Evolutionary conservation across 768 basidiomycete species (phyloP).

Genomic region (Tricholoma sp.): DNA sequence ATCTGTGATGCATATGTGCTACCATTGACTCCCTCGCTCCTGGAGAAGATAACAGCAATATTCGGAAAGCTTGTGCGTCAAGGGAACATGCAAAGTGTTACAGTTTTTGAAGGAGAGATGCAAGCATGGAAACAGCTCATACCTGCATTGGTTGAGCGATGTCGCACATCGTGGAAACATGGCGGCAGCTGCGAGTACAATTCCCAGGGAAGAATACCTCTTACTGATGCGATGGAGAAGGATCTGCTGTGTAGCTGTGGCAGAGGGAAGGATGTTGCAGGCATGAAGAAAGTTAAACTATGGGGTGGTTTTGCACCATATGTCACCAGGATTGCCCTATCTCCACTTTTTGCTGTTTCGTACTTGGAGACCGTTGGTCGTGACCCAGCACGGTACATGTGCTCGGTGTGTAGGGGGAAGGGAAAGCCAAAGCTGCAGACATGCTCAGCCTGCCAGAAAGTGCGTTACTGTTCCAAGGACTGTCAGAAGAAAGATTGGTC

Average conservation of each 20-base stretch:
- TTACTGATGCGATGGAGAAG: constrained; percentile 22
- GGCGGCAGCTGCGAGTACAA: constrained; percentile 32
- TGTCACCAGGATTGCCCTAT: constrained; percentile 33
- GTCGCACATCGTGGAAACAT: constrained; percentile 34
- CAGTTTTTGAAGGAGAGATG: constrained; percentile 18
- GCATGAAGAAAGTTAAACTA: constrained; percentile 14
- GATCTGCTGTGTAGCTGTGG: constrained; percentile 37
- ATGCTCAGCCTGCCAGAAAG: constrained; percentile 26
- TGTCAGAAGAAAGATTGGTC: constrained; percentile 37
- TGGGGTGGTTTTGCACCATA: constrained; percentile 28
- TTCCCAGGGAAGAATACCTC: constrained; percentile 19
- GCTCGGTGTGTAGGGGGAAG: constrained; percentile 22
- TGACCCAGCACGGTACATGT: constrained; percentile 16
- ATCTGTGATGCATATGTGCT: constrained; percentile 36
- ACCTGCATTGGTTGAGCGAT: constrained; percentile 34
- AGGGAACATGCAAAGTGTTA: background rate
- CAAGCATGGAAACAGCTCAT: constrained; percentile 36
- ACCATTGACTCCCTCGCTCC: constrained; percentile 18
- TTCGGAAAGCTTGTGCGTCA: constrained; percentile 6
- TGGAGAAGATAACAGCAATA: constrained; percentile 3
- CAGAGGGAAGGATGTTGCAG: constrained; percentile 28
- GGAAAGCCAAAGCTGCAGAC: constrained; percentile 23
- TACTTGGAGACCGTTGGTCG: constrained; percentile 34
- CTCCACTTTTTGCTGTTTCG: constrained; percentile 39
- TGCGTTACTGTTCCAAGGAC: constrained; percentile 27